Base-by-base conservation (phyloP, 352 stramenopile genomes). In the Lagenidium sp. region DNA sequence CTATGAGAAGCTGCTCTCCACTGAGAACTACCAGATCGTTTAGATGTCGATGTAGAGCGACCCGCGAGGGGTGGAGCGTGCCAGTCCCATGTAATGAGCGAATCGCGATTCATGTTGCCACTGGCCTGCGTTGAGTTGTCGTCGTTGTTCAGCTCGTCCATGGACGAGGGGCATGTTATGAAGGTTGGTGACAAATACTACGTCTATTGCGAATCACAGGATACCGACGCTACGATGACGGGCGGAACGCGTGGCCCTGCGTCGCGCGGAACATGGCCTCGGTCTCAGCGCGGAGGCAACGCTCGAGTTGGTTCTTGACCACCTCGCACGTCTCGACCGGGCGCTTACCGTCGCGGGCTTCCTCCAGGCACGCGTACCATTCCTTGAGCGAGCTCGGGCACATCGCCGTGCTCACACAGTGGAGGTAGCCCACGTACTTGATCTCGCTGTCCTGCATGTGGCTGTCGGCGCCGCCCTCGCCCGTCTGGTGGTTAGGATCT, bases 1-100 rank as follows among this genome's bases (percentile, higher is more conserved):
- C 39, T 90, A 85, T 59, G 81, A 94, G 53, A 90, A 94, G 55
- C 57, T 94, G 44, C 66, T 94, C 34, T 91, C 78, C 42, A 89
- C 81, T 36, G 78, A 94, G 43, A 72, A 72, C 57, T 94, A 94
- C 60, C 73, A 88, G 50, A 85, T 94, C 63, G 73, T 87, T 62
- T 94, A 91, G 71, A 87, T 63, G 47, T 18, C 41, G 38, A 44
- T 43, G 36, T 45, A 40, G 25, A 52, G n/a, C n/a, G n/a, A n/a
- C n/a, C n/a, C n/a, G n/a, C n/a, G n/a, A n/a, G n/a, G n/a, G n/a
- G n/a, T n/a, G 28, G 8, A 8, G 28, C 28, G 28, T 32, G 28
- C 8, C 28, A 32, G 28, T 32, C 28, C 8, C 28, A 15, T 32
- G 28, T 32, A n/a, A n/a, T n/a, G n/a, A n/a, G n/a, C n/a, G n/a